Evolutionary conservation across 495 filamentous ascomycete genomes (phyloP), one percentile per base, ranked within the genome.

Genomic region (Penicillium salamii): DNA sequence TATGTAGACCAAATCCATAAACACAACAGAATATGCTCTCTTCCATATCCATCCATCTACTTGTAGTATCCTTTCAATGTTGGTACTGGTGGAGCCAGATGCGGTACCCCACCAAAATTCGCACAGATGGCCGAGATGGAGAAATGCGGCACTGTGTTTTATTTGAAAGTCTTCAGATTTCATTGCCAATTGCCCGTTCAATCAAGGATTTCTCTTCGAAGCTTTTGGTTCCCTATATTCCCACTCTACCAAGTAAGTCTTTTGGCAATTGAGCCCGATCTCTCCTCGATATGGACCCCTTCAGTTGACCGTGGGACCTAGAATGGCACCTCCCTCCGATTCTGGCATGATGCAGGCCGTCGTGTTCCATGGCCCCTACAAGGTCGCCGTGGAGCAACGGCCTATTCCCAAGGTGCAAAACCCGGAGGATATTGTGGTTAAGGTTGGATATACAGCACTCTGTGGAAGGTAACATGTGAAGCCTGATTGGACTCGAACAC

Each of bases 391-490:
- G 32, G 76, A 78, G 53, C 66, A 79, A 33, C 53, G 72, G 24
- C 74, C 75, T 1, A 71, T 78, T 34, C 77, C 77, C n/a, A 62
- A 63, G 7, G 81, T 97, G 46, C 72, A 86, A 54, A 77, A 89
- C 23, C 71, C 81, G 11, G 82, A 76, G 44, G 92, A 97, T 69
- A 78, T 90, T 46, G 82, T 97, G 46, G 83, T 96, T 52, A 92
- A 91, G 67, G 89, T 96, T 39, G 77, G 78, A 43, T 86, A 88
- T 59, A 90, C 91, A 13, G 92, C 89, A 19, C 79, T 97, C 33
- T 97, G 92, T 68, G 92, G 92, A 56, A 91, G 88, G 90, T 91
- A 70, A 32, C 31, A 12, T 15, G 7, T n/a, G 15, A 1, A 20
- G 8, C 19, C 23, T 19, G 36, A 44, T 28, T 14, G 28, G 45